Base-by-base conservation (phyloP, 371 early-diverging fungal species). In the Lichtheimia hyalospora region DNA sequence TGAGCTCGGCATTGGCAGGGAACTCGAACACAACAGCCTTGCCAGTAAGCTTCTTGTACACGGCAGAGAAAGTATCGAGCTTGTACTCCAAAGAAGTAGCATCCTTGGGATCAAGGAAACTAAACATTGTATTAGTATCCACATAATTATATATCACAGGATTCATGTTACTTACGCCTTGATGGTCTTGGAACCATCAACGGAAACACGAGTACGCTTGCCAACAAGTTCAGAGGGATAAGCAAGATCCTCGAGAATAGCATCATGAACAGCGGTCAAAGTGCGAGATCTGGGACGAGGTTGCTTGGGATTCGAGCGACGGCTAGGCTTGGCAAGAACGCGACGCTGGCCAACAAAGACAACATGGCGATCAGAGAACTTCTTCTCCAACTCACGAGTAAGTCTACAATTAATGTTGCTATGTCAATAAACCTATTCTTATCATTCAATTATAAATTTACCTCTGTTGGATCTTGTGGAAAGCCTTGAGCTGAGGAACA, bases 321-420 rank as follows among this genome's bases (percentile, higher is more conserved):
- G 93, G 69, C 88, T 84, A 61, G 96, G 96, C 87, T 92, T 93
- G 73, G 89, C 82, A 77, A 97, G 81, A 80, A 97, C 96, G 74
- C 96, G 93, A 70, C 97, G 94, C 58, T 71, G 71, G 64, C 96
- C 97, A 77, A 97, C 83, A 65, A 98, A 87, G 70, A 97, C 87
- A 64, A 97, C 92, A 81, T 97, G 97, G 67, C 96, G 92, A 83
- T 97, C 98, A 69, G 95, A 92, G 91, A 97, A 96, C 92, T 98
- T 97, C 96, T 98, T 98, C 88, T 98, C 98, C 65, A 98, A 87
- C 85, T 98, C 98, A 77, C 97, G 95, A 67, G 96, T 94, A 56
- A 98, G 88, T 66, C 82, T 74, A 54, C 28, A 53, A 20, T 50
- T 2, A 24, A 3, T 8, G 8, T 50, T 3, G 1, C 25, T 5